Evolutionary conservation across 768 basidiomycete species (phyloP).

Genomic region (Hirschioporus abietinus): DNA sequence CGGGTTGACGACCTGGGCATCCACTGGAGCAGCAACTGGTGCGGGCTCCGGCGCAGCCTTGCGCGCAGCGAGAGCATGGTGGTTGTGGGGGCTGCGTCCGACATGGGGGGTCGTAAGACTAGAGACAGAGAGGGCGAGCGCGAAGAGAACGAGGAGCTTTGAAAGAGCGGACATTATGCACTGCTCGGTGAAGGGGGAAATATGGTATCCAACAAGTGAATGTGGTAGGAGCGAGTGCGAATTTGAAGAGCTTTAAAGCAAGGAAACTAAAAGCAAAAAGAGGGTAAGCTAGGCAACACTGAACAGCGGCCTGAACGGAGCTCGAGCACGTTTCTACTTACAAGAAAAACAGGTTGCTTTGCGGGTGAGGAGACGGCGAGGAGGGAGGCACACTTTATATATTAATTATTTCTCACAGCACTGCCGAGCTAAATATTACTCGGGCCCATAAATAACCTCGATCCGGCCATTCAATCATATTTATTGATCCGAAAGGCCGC

Average conservation of each 20-base stretch:
- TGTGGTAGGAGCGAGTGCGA: conserved; percentile 2
- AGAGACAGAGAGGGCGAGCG: conserved; percentile 34
- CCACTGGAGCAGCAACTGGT: conserved; percentile 12
- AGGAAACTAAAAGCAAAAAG: conserved; percentile 1
- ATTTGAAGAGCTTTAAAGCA: conserved; percentile 1
- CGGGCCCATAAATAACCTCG: not conserved
- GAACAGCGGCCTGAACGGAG: not conserved
- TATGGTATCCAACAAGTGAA: conserved; percentile 5
- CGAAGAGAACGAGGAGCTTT: conserved; percentile 38
- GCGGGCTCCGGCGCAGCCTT: conserved; percentile 27
- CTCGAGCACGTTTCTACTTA: not conserved
- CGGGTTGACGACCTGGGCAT: not conserved
- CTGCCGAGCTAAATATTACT: not conserved
- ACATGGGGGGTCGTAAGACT: conserved; percentile 35
- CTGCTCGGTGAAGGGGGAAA: conserved; percentile 2
- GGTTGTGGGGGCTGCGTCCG: conserved; percentile 33
- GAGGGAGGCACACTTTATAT: not conserved
- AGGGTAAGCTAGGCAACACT: conserved; percentile 4
- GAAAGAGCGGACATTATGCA: conserved; percentile 33
- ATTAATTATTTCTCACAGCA: not conserved
- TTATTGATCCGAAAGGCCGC: too few species aligned
- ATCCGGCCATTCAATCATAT: not conserved
- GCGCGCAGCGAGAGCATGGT: conserved; percentile 40
- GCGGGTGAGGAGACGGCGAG: not conserved
- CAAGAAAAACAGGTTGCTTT: not conserved